phyloP scores from a whole-genome alignment of 371 early-diverging fungal species.

The Mucor sp. region DNA sequence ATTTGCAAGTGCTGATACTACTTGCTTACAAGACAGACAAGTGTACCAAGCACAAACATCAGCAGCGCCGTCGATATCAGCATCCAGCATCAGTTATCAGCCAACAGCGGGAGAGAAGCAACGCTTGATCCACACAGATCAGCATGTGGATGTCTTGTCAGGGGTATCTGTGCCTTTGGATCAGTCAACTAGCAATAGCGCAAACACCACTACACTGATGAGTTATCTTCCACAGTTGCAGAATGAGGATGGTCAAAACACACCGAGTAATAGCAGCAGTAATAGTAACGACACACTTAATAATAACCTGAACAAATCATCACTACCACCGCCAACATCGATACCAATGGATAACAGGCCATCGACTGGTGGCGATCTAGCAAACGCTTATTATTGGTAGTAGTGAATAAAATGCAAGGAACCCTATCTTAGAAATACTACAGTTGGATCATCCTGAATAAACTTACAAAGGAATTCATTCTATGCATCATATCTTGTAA shows the following conservation, averaged over 20 bases:
- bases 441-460: too few relatives aligned
- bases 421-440: too few relatives aligned
- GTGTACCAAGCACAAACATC: conserved; percentile 25
- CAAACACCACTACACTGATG: neutral
- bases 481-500: too few relatives aligned
- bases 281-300: neutral
- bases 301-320: neutral
- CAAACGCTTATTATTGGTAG: conserved; percentile 26
- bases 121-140: conserved; percentile 37
- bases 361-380: conserved; percentile 13
- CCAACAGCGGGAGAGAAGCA: conserved; percentile 15
- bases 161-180: conserved; percentile 29
- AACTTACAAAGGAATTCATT: too few relatives aligned
- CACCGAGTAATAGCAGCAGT: neutral
- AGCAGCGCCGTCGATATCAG: conserved; percentile 18
- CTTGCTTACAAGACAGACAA: conserved; percentile 8
- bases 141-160: conserved; percentile 38
- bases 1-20: neutral
- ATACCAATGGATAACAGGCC: conserved; percentile 22
- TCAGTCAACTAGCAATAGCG: neutral
- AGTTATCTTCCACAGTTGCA: conserved; percentile 7
- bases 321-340: neutral
- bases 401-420: conserved; percentile 1
- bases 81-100: neutral
- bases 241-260: neutral